Percentiles rank a stretch among this genome's conserved stretches.
Conservation (phyloP, 2,329 filamentous ascomycete species). For the Lecanoromycetidae sp. region DNA sequence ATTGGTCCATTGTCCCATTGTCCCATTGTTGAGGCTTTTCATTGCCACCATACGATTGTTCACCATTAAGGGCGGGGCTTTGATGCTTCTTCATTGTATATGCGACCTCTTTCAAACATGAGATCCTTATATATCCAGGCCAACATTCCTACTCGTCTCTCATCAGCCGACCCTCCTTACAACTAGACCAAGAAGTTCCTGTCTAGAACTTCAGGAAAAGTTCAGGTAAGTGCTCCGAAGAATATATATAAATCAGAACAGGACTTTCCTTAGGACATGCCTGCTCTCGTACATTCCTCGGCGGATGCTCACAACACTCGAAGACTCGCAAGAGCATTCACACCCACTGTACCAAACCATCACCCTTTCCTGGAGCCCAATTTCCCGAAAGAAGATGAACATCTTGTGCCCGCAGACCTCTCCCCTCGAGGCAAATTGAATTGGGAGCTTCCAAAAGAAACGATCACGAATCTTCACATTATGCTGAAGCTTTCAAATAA, state of each 20-base stretch:
- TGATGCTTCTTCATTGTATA: not conserved
- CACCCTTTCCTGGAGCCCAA: conserved; percentile 11
- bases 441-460: conserved; percentile 2
- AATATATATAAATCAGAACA: not conserved
- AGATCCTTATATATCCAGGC: not conserved
- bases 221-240: not conserved
- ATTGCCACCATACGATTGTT: not conserved
- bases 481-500: conserved; percentile 4
- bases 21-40: not conserved
- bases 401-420: conserved; percentile 7
- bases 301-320: not conserved
- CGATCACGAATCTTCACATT: not conserved
- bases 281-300: not conserved
- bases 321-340: conserved; percentile 8
- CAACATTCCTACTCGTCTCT: not conserved
- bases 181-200: not conserved
- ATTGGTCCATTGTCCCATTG: too few species aligned
- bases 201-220: not conserved
- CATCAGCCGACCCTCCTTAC: not conserved
- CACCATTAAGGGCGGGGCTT: not conserved
- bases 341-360: conserved; percentile 1
- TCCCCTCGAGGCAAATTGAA: not conserved
- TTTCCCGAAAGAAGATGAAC: not conserved
- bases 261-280: not conserved
- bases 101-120: not conserved